These are phyloP conservation scores for Nakataea oryzae DNA, from an alignment of 2,329 filamentous ascomycete species.

Conservation along the genomic window DNA sequence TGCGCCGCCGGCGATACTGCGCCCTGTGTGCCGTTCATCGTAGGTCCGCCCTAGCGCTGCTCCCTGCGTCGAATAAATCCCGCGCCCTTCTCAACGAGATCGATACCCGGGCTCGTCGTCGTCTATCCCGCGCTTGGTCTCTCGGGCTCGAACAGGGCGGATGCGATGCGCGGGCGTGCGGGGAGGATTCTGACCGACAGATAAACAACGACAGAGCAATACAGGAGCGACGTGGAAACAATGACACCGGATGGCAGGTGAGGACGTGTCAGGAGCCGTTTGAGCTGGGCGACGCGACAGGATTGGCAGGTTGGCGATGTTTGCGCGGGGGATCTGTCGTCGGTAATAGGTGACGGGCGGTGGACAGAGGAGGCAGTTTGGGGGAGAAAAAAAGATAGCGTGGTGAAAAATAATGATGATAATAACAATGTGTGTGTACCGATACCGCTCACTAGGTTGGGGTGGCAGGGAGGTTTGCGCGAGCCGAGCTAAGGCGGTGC, in stretches of 20 bases:
- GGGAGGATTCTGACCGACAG: too few relatives aligned
- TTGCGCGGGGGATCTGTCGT: neutral
- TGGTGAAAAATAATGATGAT: neutral
- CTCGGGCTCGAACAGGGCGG: neutral
- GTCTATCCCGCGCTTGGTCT: neutral
- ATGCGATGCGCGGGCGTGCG: neutral
- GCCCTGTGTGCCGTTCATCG: neutral
- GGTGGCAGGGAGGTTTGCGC: neutral
- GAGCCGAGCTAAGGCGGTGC: neutral
- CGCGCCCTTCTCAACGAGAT: neutral
- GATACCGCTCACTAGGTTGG: neutral
- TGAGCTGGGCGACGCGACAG: neutral
- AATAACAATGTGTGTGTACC: neutral
- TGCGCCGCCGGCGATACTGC: neutral
- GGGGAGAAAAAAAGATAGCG: too few relatives aligned
- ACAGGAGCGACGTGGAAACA: neutral
- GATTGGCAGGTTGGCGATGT: neutral
- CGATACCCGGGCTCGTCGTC: too few relatives aligned
- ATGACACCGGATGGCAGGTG: neutral
- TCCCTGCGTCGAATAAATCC: neutral
- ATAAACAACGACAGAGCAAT: neutral
- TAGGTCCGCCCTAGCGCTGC: neutral
- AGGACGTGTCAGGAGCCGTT: neutral
- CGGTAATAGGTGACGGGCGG: neutral
- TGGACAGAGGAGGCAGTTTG: too few relatives aligned